Evolutionary conservation across 306 rosid species (phyloP), one percentile per base, ranked within the genome.

Genomic region (Vigna unguiculata): DNA sequence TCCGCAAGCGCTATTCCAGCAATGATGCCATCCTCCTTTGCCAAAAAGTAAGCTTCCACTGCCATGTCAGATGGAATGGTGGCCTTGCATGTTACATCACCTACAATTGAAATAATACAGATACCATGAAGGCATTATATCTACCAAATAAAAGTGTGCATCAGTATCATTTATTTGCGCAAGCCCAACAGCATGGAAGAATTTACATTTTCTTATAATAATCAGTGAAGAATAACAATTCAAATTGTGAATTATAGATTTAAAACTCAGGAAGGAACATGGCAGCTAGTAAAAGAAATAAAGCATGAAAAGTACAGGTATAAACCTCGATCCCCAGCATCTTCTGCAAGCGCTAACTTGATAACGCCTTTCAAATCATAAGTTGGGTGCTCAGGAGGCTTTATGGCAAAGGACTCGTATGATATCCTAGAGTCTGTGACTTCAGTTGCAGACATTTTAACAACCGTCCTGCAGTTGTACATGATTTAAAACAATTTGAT

Each of bases 341-440:
- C 98, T 78, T 94, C 98, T 57, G 90, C 86, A 75, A 94, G 93
- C 8, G 97, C 94, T 72, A 85, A 83, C 84, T 91, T 83, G 83
- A 94, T 88, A 70, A 86, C 80, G 36, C 88, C 92, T 69, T 76
- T 79, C 85, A 94, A 78, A 85, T 91, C 97, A 83, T 94, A 94
- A 55, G 98, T 90, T 6, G 98, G 98, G 87, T 90, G 98, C 58
- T 80, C 22, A 9, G 97, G 98, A 81, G 97, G 96, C 86, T 85
- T 80, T 74, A 91, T 69, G 34, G 87, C 79, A 73, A 82, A 77
- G 57, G 94, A 86, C 25, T 88, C 82, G 0, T 74, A 69, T 19
- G 93, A 83, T 53, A 79, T 58, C 57, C 63, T 77, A 7, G 86
- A 49, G 51, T 68, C 74, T 15, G 75, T 71, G 36, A 82, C 41